phyloP scores from a whole-genome alignment of 306 rosid species.

The Acacia crassicarpa region DNA sequence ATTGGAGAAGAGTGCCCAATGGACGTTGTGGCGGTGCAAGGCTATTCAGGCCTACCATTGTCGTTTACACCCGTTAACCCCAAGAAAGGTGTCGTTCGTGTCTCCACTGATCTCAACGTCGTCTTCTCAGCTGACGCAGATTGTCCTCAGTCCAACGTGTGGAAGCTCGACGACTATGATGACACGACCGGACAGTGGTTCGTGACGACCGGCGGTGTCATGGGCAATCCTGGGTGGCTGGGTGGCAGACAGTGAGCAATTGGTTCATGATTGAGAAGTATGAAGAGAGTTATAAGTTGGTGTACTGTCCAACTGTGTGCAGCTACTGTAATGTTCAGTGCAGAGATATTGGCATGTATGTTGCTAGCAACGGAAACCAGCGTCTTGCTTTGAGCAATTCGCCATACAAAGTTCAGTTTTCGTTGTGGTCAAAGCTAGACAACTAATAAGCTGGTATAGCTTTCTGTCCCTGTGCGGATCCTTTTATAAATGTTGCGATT shows the following conservation, averaged over 20 bases:
- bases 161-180: constrained; percentile 42
- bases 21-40: constrained; percentile 41
- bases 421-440: no score
- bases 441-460: no score
- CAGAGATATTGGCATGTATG: constrained; percentile 32
- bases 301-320: constrained; percentile 60
- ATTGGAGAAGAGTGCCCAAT: constrained; percentile 37
- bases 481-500: background rate
- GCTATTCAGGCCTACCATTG: background rate
- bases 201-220: constrained; percentile 36
- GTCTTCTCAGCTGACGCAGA: constrained; percentile 15
- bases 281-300: constrained; percentile 42
- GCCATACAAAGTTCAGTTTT: constrained; percentile 19
- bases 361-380: constrained; percentile 1
- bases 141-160: constrained; percentile 41
- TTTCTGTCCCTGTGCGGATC: no score
- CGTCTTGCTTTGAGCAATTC: constrained; percentile 11
- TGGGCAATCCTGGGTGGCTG: constrained; percentile 34
- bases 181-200: constrained; percentile 21
- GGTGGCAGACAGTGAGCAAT: background rate
- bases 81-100: constrained; percentile 34
- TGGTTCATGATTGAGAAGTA: constrained; percentile 46
- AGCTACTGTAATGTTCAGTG: constrained; percentile 41
- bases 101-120: constrained; percentile 50
- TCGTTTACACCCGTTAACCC: constrained; percentile 31